Conservation (phyloP, 805 yeast genomes). For the Ogataea polymorpha region DNA sequence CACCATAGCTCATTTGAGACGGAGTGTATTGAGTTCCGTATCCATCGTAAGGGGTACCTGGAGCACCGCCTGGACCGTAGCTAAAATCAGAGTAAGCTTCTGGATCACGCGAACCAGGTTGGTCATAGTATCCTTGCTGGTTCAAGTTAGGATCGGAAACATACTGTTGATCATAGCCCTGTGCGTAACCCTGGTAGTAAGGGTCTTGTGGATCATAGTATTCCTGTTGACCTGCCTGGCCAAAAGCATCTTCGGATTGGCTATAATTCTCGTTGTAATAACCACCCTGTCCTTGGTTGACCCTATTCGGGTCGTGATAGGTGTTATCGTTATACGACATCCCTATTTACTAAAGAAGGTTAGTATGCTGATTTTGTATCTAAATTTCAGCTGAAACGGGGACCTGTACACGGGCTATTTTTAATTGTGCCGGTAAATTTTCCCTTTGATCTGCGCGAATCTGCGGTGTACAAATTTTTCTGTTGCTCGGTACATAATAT, state of each 20-base stretch:
- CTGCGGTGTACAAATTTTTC: slow-evolving; percentile 11
- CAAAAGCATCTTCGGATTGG: slow-evolving; percentile 24
- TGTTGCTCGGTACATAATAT: slow-evolving; percentile 9
- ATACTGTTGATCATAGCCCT: slow-evolving; percentile 49
- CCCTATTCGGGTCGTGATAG: slow-evolving; percentile 39
- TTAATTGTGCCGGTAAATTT: neutral
- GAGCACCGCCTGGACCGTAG: slow-evolving; percentile 57
- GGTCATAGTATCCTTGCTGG: slow-evolving; percentile 52
- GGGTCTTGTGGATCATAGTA: slow-evolving; percentile 30
- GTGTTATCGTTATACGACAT: slow-evolving; percentile 61
- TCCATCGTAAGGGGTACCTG: slow-evolving; percentile 65
- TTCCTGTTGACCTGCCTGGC: slow-evolving; percentile 27
- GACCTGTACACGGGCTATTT: neutral
- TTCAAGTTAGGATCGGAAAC: slow-evolving; percentile 29
- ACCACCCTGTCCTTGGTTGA: slow-evolving; percentile 22
- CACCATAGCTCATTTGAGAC: slow-evolving; percentile 84
- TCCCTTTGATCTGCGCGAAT: slow-evolving; percentile 8
- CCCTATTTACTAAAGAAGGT: slow-evolving; percentile 21
- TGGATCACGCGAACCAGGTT: slow-evolving; percentile 47
- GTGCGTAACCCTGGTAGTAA: slow-evolving; percentile 37
- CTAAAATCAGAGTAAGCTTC: slow-evolving; percentile 61
- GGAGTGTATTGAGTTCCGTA: slow-evolving; percentile 61
- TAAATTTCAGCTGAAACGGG: slow-evolving; percentile 12
- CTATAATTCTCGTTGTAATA: slow-evolving; percentile 29
- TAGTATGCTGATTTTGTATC: slow-evolving; percentile 2